These are phyloP conservation scores for Marasmius oreades DNA, from an alignment of 1,284 basidiomycete genomes.

Conservation along the genomic window DNA sequence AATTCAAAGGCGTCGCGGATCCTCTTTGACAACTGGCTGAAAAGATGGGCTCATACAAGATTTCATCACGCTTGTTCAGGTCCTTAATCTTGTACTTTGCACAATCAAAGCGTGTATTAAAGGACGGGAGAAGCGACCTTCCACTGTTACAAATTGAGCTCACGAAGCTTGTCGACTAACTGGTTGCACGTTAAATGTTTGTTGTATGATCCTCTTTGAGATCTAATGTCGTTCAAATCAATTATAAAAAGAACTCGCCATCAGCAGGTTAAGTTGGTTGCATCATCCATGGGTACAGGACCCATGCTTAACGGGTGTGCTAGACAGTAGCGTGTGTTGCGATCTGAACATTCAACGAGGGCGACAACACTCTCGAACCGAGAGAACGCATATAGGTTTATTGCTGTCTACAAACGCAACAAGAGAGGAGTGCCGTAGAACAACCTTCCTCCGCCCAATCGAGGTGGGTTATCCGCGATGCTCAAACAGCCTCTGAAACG, in stretches of 20 bases:
- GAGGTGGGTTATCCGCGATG: background rate
- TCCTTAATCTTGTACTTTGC: too few species aligned
- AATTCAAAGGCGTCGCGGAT: background rate
- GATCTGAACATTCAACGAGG: background rate
- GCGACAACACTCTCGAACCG: background rate
- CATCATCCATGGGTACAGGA: background rate
- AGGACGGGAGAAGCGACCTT: background rate
- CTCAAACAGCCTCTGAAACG: conserved; percentile 29
- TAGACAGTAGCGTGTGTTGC: too few species aligned
- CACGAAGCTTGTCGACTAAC: background rate
- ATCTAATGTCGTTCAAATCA: background rate
- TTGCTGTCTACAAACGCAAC: background rate
- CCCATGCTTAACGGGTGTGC: background rate
- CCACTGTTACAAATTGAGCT: background rate
- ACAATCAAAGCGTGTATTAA: background rate
- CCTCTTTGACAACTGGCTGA: too few species aligned
- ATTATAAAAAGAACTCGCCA: background rate
- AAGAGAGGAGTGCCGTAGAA: background rate
- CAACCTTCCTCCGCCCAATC: background rate
- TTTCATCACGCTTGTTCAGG: too few species aligned
- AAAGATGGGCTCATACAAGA: too few species aligned
- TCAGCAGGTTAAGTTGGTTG: too few species aligned
- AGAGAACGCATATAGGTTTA: background rate
- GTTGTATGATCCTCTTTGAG: background rate
- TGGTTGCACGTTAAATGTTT: background rate